phyloP scores from a whole-genome alignment of 1,139 yeast genomes.

The Chernovozyma aurita region DNA sequence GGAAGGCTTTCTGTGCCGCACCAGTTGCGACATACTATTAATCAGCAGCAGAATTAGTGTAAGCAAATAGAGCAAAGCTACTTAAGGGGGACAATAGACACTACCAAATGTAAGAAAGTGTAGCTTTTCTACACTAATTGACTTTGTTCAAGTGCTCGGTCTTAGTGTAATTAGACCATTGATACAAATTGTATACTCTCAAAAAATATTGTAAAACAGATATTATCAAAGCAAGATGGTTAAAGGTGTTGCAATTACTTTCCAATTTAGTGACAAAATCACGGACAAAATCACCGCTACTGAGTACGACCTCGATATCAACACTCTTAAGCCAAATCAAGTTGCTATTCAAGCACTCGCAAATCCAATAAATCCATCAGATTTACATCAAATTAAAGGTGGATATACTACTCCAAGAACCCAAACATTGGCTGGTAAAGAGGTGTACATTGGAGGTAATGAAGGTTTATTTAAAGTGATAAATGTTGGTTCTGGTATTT shows the following conservation, averaged over 20 bases:
- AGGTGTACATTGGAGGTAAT: slow-evolving; percentile 74
- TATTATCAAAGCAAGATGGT: too few species aligned
- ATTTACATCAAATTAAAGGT: slow-evolving; percentile 87
- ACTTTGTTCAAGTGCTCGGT: too few species aligned
- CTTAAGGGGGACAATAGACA: too few species aligned
- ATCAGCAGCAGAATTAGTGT: too few species aligned
- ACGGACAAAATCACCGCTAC: slow-evolving; percentile 13
- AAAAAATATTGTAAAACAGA: too few species aligned
- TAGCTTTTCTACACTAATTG: too few species aligned
- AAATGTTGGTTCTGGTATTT: slow-evolving; percentile 19
- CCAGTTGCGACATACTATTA: too few species aligned
- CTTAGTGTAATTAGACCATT: too few species aligned
- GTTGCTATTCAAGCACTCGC: slow-evolving; percentile 60
- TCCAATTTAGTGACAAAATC: slow-evolving; percentile 11
- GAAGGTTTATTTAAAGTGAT: slow-evolving; percentile 30
- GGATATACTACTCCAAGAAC: slow-evolving; percentile 79
- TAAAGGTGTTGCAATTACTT: slow-evolving; percentile 23
- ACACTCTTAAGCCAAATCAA: slow-evolving; percentile 31
- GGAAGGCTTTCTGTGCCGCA: too few species aligned
- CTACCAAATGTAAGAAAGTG: too few species aligned
- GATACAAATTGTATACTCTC: too few species aligned
- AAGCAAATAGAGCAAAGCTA: too few species aligned
- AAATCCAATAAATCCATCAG: slow-evolving; percentile 89
- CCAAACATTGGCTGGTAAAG: slow-evolving; percentile 41
- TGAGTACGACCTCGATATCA: slow-evolving; percentile 29